Evolutionary conservation across 306 rosid genomes (phyloP), one percentile per base, ranked within the genome.

Genomic region (Ammopiptanthus mongolicus): DNA sequence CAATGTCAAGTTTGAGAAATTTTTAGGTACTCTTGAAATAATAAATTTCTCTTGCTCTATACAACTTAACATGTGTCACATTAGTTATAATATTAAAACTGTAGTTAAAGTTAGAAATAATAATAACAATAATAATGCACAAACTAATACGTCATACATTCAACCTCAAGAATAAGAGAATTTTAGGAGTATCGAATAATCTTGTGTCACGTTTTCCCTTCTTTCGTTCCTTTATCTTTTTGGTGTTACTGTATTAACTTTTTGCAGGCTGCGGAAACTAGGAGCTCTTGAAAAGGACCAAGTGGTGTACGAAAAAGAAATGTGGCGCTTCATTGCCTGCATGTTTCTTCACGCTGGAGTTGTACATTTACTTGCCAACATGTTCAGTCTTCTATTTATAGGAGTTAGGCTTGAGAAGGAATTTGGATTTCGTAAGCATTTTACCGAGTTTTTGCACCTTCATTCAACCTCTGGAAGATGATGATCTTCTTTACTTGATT

Each of bases 331-430:
- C 69, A 5, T 95, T 7, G 25, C 97, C 3, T 88, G 97, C 89
- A 90, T 90, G 83, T 95, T 96, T 88, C 99, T 95, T 80, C 99
- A 95, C 34, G 99, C 89, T 47, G 99, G 97, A 51, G 92, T 92
- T 3, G 47, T 95, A 59, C 99, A 95, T 86, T 69, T 95, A 41
- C 60, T 88, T 44, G 79, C 87, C 51, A 90, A 95, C 58, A 95
- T 95, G 97, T 34, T 89, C 42, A 90, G 97, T 75, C 99, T 95
- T 70, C 64, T 95, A 37, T 81, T 92, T 59, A 81, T 87, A 12
- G 99, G 99, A 57, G 41, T 90, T 83, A 81, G 93, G 2, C 92
- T 90, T 57, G 97, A 95, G 88, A 88, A 84, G 74, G 99, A 95
- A 82, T 90, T 89, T 17, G 99, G 99, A 21, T 92, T 88, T 59